Evolutionary conservation across 2,329 filamentous ascomycete species (phyloP).

Genomic region (Scytalidium lignicola): DNA sequence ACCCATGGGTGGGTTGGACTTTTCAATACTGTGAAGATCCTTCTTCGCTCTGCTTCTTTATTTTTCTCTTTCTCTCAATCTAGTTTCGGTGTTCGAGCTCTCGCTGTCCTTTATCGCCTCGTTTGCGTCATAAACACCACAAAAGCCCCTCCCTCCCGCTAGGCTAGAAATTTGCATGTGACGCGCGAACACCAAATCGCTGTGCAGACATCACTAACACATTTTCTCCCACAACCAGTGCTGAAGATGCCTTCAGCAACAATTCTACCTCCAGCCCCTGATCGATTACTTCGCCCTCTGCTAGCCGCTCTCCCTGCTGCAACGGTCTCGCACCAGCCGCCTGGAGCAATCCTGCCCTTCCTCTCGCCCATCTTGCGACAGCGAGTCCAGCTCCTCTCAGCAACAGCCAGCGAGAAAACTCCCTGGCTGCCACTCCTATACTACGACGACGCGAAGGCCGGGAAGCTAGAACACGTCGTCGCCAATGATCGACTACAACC

Average conservation of each 20-base stretch:
- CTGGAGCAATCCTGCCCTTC: conserved; percentile 51
- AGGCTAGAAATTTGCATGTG: not conserved
- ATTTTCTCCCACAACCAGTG: not conserved
- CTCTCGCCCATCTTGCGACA: conserved; percentile 63
- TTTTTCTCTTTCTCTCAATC: no score
- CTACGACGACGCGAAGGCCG: conserved; percentile 52
- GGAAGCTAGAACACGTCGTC: conserved; percentile 55
- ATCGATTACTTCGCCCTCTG: conserved; percentile 48
- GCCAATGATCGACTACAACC: conserved; percentile 63
- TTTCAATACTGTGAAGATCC: no score
- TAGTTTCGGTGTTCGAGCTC: no score
- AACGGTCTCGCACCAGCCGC: conserved; percentile 51
- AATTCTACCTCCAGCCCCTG: conserved; percentile 40
- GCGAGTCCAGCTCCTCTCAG: conserved; percentile 59
- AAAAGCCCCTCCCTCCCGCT: no score
- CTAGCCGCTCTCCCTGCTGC: conserved; percentile 56
- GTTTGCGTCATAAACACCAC: no score
- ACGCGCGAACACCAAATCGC: not conserved
- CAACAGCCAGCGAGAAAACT: conserved; percentile 44
- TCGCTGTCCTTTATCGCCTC: no score
- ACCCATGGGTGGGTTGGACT: no score
- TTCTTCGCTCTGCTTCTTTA: no score
- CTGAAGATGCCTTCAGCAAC: conserved; percentile 6
- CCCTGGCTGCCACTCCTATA: conserved; percentile 71
- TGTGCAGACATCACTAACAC: not conserved